These are phyloP conservation scores for Cyamopsis tetragonoloba DNA, from an alignment of 306 rosid genomes.

Conservation along the genomic window DNA sequence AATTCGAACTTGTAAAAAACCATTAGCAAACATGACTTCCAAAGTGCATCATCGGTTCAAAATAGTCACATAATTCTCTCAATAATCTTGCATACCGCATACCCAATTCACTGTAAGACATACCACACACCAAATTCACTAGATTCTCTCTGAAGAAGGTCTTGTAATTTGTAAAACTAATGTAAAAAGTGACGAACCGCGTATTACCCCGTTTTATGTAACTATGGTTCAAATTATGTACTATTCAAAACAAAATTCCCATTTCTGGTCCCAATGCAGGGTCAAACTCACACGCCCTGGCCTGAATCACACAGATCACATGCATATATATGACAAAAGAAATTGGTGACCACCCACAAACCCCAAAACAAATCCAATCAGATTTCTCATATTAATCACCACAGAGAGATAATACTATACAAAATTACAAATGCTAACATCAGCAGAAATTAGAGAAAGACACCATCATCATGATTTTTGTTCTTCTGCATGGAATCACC, in stretches of 20 bases:
- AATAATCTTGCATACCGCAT: too few species aligned
- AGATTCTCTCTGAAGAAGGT: too few species aligned
- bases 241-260: conserved; percentile 8
- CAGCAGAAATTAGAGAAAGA: conserved; percentile 4
- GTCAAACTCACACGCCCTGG: conserved; percentile 16
- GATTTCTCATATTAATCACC: neutral
- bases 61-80: too few species aligned
- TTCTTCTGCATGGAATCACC: conserved; percentile 18
- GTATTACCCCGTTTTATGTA: too few species aligned
- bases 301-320: conserved; percentile 19
- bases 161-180: too few species aligned
- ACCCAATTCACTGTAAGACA: too few species aligned
- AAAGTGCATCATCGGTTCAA: conserved; percentile 2
- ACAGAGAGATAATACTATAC: neutral
- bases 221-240: conserved; percentile 13
- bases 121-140: too few species aligned
- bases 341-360: neutral
- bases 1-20: conserved; percentile 4
- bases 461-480: conserved; percentile 19
- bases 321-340: neutral
- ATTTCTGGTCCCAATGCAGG: conserved; percentile 20
- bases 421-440: conserved; percentile 5
- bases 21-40: neutral
- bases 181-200: too few species aligned
- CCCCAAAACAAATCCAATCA: neutral